Evolutionary conservation across 2,329 filamentous ascomycete species (phyloP), one percentile per base, ranked within the genome.

Genomic region (Aurifilum marmelostoma): DNA sequence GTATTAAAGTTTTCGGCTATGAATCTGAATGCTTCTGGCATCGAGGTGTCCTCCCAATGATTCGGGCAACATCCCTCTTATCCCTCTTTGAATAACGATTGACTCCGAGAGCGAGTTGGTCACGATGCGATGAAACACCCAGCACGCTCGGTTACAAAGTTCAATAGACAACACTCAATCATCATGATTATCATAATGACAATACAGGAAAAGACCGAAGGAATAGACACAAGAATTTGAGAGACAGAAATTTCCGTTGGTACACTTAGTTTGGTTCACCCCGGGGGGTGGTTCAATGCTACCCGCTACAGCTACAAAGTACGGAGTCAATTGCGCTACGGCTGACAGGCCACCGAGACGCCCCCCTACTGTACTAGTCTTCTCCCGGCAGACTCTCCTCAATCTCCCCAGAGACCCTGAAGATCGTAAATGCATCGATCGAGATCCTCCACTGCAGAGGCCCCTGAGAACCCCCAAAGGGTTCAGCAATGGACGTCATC

Each of bases 391-490:
- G 27, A 29, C 6, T 6, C 4, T 11, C 34, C 34, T 9, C 34
- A 37, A 37, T 5, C 27, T 14, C 24, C 52, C 32, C 32, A 7
- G 3, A 37, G 56, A 59, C 56, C 56, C 56, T 59, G 56, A 59
- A 59, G 56, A 59, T 59, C 29, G 54, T 14, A 21, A 32, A 34
- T 37, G 18, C 54, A 59, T 59, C 54, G 54, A 59, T 59, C 56
- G 56, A 59, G 56, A 59, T 59, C 56, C 32, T 34, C 54, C 50
- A 54, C 12, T 54, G 29, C 14, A n/a, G 29, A 32, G 54, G 24
- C 54, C 29, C 27, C 9, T 5, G 27, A 27, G 7, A 34, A 29
- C 11, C 54, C 29, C 27, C 2, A 27, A 54, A 14, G n/a, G 50
- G 50, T 5, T 52, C 50, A 24, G n/a, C 52, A 32, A 29, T 6